Conservation (phyloP, 768 basidiomycete genomes). For the Leucocoprinus birnbaumii region DNA sequence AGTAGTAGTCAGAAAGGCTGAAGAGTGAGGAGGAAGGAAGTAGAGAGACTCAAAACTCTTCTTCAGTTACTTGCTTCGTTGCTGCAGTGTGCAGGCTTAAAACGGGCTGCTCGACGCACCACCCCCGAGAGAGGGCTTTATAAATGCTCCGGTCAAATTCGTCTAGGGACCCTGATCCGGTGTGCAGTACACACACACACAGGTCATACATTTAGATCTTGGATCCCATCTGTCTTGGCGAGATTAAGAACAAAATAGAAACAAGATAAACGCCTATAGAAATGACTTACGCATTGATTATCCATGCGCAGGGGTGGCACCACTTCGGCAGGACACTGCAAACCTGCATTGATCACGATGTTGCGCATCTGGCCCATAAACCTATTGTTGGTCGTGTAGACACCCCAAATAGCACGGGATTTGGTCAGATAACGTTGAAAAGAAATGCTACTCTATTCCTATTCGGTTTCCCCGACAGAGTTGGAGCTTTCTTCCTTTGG, state of each 20-base stretch:
- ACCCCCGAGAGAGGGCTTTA: background rate
- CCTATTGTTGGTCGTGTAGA: too few relatives aligned
- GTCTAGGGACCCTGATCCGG: slow-evolving; percentile 6
- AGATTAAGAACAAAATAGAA: background rate
- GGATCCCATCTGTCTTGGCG: background rate
- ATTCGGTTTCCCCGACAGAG: slow-evolving; percentile 2
- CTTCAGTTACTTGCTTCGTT: too few relatives aligned
- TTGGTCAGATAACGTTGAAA: background rate
- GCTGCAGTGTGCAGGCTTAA: background rate
- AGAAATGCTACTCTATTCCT: too few relatives aligned
- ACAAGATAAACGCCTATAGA: too few relatives aligned
- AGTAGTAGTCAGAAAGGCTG: too few relatives aligned
- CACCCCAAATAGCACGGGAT: background rate
- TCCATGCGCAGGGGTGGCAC: background rate
- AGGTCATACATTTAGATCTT: too few relatives aligned
- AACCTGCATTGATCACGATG: too few relatives aligned
- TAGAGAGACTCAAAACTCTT: too few relatives aligned
- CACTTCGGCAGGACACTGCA: too few relatives aligned
- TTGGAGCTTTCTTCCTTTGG: background rate
- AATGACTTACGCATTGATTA: background rate
- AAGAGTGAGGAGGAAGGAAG: too few relatives aligned
- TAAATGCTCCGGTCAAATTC: background rate
- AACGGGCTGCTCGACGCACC: background rate
- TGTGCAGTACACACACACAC: too few relatives aligned
- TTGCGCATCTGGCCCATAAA: too few relatives aligned